Percentiles rank a stretch among this genome's conserved stretches.
Evolutionary conservation across 768 basidiomycete genomes (phyloP).

Genomic region (Lanmaoa rubissima): DNA sequence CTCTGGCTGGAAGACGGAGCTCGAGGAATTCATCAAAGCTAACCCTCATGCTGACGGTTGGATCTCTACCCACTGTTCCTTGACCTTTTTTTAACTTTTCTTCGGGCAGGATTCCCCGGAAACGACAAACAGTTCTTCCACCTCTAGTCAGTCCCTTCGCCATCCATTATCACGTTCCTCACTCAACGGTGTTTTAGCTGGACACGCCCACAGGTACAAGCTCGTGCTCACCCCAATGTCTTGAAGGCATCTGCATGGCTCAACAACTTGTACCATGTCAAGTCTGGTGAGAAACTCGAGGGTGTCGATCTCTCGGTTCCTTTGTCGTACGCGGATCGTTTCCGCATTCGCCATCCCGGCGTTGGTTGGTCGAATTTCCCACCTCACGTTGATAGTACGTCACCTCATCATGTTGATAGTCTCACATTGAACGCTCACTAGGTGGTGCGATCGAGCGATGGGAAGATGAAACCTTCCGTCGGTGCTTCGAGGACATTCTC

Average conservation of each 20-base stretch:
- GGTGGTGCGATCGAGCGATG: constrained; percentile 77
- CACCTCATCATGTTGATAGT: constrained; percentile 18
- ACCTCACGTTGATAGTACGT: constrained; percentile 51
- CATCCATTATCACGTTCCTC: not conserved
- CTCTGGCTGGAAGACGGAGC: constrained; percentile 51
- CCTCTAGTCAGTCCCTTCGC: constrained; percentile 52
- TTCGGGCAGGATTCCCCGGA: constrained; percentile 45
- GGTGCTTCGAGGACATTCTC: constrained; percentile 62
- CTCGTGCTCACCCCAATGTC: constrained; percentile 65
- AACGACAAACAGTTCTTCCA: constrained; percentile 72
- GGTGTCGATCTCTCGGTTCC: constrained; percentile 62
- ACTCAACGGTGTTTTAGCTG: constrained; percentile 32
- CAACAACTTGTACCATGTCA: constrained; percentile 58
- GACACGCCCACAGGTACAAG: constrained; percentile 59
- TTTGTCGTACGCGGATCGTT: constrained; percentile 69
- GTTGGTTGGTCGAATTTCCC: constrained; percentile 51
- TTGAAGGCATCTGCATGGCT: constrained; percentile 56
- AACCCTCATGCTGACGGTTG: constrained; percentile 59
- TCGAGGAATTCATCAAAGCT: constrained; percentile 53
- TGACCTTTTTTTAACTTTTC: not conserved
- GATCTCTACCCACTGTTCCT: not conserved
- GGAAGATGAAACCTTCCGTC: constrained; percentile 59
- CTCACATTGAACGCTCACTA: constrained; percentile 11
- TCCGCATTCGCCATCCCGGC: constrained; percentile 71
- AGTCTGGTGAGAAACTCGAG: constrained; percentile 37